Conservation (phyloP, 2,329 filamentous ascomycete species). For the Blastomyces gilchristii region DNA sequence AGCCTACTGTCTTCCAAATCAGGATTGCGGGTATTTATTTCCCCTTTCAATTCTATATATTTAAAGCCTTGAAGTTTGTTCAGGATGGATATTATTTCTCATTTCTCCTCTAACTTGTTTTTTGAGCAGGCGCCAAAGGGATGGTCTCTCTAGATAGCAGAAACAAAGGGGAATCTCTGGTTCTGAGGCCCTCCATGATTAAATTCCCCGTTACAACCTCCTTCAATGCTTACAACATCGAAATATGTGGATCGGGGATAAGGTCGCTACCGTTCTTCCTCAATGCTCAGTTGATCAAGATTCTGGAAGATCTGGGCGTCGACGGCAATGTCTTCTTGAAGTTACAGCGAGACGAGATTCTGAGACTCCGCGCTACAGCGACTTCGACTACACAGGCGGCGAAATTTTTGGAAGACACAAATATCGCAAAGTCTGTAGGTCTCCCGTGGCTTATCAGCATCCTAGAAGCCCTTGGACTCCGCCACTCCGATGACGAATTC, state of each 20-base stretch:
- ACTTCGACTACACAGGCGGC: slow-evolving; percentile 51
- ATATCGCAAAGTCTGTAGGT: slow-evolving; percentile 50
- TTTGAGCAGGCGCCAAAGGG: slow-evolving; percentile 55
- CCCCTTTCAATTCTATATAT: background rate
- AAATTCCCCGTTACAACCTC: slow-evolving; percentile 60
- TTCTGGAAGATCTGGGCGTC: slow-evolving; percentile 67
- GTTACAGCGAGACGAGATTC: slow-evolving; percentile 54
- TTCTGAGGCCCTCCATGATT: slow-evolving; percentile 63
- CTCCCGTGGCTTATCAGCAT: slow-evolving; percentile 53
- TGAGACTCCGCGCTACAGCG: slow-evolving; percentile 50
- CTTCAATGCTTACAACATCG: slow-evolving; percentile 16
- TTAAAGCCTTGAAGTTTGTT: background rate
- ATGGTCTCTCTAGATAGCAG: slow-evolving; percentile 61
- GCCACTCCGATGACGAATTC: slow-evolving; percentile 59
- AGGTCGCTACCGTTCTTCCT: slow-evolving; percentile 59
- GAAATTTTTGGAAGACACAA: slow-evolving; percentile 53
- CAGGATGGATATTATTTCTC: background rate
- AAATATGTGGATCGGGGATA: slow-evolving; percentile 42
- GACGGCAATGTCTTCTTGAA: slow-evolving; percentile 49
- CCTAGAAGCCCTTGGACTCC: slow-evolving; percentile 46
- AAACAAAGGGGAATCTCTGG: slow-evolving; percentile 49
- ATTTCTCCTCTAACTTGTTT: background rate
- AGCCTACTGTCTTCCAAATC: slow-evolving; percentile 51
- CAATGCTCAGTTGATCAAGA: slow-evolving; percentile 75
- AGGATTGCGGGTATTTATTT: slow-evolving; percentile 48